Conservation (phyloP, 2,329 filamentous ascomycete genomes). For the Nemania sp. region DNA sequence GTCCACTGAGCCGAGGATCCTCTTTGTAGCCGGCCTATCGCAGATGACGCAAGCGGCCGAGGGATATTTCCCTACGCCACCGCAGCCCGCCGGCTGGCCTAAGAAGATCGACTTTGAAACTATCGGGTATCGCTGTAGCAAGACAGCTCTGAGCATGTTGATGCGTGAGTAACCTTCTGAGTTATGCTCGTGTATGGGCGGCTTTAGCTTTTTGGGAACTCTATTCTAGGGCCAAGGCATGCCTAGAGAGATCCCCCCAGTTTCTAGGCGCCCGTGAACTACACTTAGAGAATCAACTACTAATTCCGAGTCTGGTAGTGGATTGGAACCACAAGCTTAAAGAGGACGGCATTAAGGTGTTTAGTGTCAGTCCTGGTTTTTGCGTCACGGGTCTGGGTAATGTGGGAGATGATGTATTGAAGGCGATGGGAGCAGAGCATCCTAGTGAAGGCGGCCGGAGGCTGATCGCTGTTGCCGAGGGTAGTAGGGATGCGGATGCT, state of each 20-base stretch:
- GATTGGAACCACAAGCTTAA: constrained; percentile 57
- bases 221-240: too few relatives aligned
- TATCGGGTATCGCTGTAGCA: constrained; percentile 54
- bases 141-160: constrained; percentile 62
- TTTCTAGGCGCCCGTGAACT: too few relatives aligned
- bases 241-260: too few relatives aligned
- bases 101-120: constrained; percentile 48
- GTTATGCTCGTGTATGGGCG: too few relatives aligned
- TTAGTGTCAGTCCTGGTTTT: constrained; percentile 60
- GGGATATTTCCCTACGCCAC: constrained; percentile 44
- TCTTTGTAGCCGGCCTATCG: constrained; percentile 63
- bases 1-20: constrained; percentile 58
- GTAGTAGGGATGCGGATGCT: constrained; percentile 54
- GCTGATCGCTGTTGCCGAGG: constrained; percentile 55
- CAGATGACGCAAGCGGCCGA: constrained; percentile 52
- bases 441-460: constrained; percentile 50
- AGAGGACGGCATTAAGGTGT: constrained; percentile 64
- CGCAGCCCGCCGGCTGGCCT: constrained; percentile 55
- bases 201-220: too few relatives aligned
- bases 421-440: constrained; percentile 38
- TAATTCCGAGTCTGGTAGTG: constrained; percentile 21
- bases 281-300: too few relatives aligned
- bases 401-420: constrained; percentile 35
- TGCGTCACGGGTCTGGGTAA: constrained; percentile 61
- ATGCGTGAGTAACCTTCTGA: constrained; percentile 48